Base-by-base conservation (phyloP, 106 monocot genomes). In the Allium fistulosum region DNA sequence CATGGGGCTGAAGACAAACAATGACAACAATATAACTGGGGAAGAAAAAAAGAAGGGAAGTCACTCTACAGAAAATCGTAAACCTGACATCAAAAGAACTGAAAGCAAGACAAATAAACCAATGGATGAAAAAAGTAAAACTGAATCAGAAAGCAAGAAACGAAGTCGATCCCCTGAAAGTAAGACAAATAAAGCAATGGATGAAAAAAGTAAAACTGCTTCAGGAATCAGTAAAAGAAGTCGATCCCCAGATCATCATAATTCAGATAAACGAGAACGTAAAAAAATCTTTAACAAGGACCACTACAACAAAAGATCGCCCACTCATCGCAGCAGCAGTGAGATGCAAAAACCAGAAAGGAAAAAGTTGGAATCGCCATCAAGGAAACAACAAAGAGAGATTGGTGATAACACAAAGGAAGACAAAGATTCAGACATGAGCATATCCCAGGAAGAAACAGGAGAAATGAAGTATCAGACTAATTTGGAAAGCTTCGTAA, bases 361-460 rank as follows among this genome's bases (percentile, higher is more conserved):
- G 51, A 46, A 15, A n/a, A 11, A 10, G 8, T 46, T 22, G 26
- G 9, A 58, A 11, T 49, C 28, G 49, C 10, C 50, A 61, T 47
- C 47, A 74, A 48, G 45, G 64, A 49, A 17, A 16, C 47, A 48
- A 17, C 13, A 49, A 65, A 17, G 52, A 48, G 53, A 51, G 52
- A 72, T 61, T 67, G 11, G 26, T 61, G 62, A 49, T 11, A 49
- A 6, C 7, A 58, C 16, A 8, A 16, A 72, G 12, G 46, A 10
- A 2, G 70, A 57, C 46, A 52, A 71, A 2, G 28, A 16, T 1
- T 72, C 77, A 27, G 77, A 90, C 51, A 90, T 85, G 87, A 78
- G 74, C 68, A 79, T 90, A 68, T 93, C 88, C 5, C 79, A 85
- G 15, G 27, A 71, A 51, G 22, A 49, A 67, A 8, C 48, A 49